phyloP scores from a whole-genome alignment of 495 filamentous ascomycete genomes.

The Penicillium soppii region DNA sequence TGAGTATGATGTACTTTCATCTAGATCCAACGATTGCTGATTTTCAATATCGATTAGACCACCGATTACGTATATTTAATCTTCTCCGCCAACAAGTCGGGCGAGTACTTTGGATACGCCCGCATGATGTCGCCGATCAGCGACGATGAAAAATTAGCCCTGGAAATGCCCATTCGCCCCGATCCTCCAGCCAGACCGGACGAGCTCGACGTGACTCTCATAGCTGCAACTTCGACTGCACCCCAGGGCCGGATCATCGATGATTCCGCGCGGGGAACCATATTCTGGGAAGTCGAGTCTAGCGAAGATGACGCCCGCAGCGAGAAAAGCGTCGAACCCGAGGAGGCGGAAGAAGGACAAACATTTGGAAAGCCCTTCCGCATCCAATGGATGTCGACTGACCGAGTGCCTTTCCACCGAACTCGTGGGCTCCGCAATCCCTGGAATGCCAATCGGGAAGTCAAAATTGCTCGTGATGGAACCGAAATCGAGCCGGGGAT shows the following conservation, averaged over 20 bases:
- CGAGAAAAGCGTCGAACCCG: conserved; percentile 40
- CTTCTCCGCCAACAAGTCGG: conserved; percentile 97
- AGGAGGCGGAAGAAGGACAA: conserved; percentile 46
- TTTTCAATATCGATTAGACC: conserved; percentile 44
- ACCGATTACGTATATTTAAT: conserved; percentile 91
- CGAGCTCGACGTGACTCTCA: conserved; percentile 64
- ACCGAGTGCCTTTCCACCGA: conserved; percentile 84
- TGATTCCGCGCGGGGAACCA: conserved; percentile 87
- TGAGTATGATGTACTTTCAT: conserved; percentile 38
- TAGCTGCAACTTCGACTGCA: conserved; percentile 74
- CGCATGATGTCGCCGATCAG: conserved; percentile 86
- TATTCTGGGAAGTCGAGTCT: conserved; percentile 91
- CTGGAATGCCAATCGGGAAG: conserved; percentile 94
- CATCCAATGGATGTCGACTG: conserved; percentile 88
- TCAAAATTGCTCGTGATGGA: conserved; percentile 95
- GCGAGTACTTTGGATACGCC: conserved; percentile 95
- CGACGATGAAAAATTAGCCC: conserved; percentile 66
- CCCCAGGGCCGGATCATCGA: conserved; percentile 89
- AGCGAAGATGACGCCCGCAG: conserved; percentile 34
- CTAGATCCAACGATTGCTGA: background rate
- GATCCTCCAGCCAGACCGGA: conserved; percentile 59
- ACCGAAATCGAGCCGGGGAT: conserved; percentile 88
- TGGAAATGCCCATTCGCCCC: conserved; percentile 47
- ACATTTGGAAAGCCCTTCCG: conserved; percentile 91
- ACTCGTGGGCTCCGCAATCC: conserved; percentile 89